Evolutionary conservation across 176 grass and related monocot species (phyloP), one percentile per base, ranked within the genome.

Genomic region (Phyllostachys edulis): DNA sequence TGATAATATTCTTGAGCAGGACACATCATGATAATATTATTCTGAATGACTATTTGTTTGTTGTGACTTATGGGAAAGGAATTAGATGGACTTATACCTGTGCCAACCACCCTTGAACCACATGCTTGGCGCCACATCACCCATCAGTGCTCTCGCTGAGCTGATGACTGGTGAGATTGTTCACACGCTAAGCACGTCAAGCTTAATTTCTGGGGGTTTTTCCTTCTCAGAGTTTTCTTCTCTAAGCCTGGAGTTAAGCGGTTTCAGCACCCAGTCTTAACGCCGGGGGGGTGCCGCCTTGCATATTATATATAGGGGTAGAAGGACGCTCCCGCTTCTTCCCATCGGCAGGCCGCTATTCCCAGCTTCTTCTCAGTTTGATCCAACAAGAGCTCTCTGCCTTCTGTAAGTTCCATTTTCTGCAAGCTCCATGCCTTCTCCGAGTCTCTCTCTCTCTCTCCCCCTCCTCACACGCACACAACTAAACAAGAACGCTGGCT

Each of bases 181-280:
- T 75, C 84, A 87, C 80, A 69, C 80, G 23, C 50, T 79, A 74
- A 79, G 60, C 60, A 63, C 67, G 26, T 4, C 23, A 11, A 50
- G 79, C 73, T 86, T 71, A 54, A 54, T 82, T 56, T 40, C 38
- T 55, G 79, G 66, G 34, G 57, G 61, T 15, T 13, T 27, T 69
- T 78, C 71, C 39, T 36, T 60, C 23, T 59, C 14, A 41, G 39
- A 27, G 49, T 26, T 26, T 36, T 13, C 38, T 11, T 70, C 73
- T 20, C 16, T 63, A 64, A 77, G 70, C 72, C 18, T 38, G 63
- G 55, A 84, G 64, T 36, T 70, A 38, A 63, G 42, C 17, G 24
- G 69, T 69, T 75, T 61, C 24, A 61, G 69, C 36, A 10, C 13
- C 64, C 23, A 32, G 68, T 34, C 34, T 5, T 71, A 73, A 44